Conservation (phyloP, 1,284 basidiomycete species). For the Peniophora sp. region DNA sequence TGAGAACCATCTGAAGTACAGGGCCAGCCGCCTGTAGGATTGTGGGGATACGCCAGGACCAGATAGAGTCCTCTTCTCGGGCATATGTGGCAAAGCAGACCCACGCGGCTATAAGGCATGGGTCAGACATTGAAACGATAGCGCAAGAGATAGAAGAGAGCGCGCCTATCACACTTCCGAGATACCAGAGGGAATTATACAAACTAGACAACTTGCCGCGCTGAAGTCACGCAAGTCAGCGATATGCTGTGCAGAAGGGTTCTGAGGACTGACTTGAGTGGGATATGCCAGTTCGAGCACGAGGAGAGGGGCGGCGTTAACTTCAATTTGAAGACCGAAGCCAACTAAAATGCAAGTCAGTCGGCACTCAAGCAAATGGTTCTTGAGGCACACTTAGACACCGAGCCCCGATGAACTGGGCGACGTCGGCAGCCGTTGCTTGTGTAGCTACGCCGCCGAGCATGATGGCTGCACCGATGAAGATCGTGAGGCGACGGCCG, state of each 20-base stretch:
- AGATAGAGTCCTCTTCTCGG: constrained; percentile 34
- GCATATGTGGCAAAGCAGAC: constrained; percentile 48
- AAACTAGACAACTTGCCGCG: constrained; percentile 53
- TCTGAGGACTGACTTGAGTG: constrained; percentile 43
- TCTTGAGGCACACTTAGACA: constrained; percentile 37
- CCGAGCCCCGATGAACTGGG: constrained; percentile 51
- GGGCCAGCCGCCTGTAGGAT: constrained; percentile 63
- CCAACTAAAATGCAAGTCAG: constrained; percentile 36
- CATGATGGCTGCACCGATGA: constrained; percentile 54
- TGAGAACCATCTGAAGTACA: constrained; percentile 44
- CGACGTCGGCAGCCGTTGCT: constrained; percentile 35
- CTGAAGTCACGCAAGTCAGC: constrained; percentile 18
- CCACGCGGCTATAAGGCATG: constrained; percentile 30
- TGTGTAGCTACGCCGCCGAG: constrained; percentile 52
- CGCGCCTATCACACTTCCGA: constrained; percentile 53
- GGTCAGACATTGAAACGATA: background rate
- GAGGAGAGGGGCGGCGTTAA: constrained; percentile 55
- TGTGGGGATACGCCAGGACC: constrained; percentile 65
- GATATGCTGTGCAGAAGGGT: no score
- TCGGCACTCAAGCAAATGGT: constrained; percentile 1
- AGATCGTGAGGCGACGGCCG: constrained; percentile 47
- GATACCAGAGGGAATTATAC: constrained; percentile 59
- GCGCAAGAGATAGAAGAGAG: constrained; percentile 2
- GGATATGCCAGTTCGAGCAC: constrained; percentile 69
- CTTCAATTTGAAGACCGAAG: constrained; percentile 53